A percentile compares a stretch with the other conserved stretches of the same genome.
Conservation (phyloP, 768 basidiomycete genomes). For the Amanita brunnescens region DNA sequence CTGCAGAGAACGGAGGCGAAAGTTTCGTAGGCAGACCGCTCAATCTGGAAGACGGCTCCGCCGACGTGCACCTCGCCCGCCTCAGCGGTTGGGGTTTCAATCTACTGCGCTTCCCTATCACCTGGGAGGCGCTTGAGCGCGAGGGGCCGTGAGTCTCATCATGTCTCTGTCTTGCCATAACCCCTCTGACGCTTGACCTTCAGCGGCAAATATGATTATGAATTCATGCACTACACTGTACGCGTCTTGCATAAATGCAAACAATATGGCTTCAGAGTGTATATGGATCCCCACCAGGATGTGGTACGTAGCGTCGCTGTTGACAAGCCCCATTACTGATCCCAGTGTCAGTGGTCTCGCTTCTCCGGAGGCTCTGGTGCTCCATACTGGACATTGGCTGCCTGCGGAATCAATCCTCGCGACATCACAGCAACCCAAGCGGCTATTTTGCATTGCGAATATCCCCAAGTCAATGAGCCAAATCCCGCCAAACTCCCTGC, state of each 20-base stretch:
- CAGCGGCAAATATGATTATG: conserved; percentile 84
- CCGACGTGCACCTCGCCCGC: conserved; percentile 80
- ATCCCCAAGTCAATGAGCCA: conserved; percentile 51
- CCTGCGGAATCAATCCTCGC: conserved; percentile 84
- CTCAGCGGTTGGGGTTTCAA: conserved; percentile 93
- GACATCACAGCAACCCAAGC: conserved; percentile 81
- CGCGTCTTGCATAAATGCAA: conserved; percentile 85
- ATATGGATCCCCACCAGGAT: conserved; percentile 96
- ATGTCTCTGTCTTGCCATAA: conserved; percentile 9
- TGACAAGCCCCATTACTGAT: conserved; percentile 4
- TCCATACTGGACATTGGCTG: conserved; percentile 86
- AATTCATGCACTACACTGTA: conserved; percentile 89
- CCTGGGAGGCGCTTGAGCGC: conserved; percentile 94
- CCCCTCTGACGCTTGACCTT: background rate
- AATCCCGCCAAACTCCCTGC: conserved; percentile 73
- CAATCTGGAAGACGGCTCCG: conserved; percentile 75
- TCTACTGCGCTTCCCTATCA: conserved; percentile 72
- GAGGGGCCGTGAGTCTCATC: conserved; percentile 80
- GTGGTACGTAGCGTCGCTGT: conserved; percentile 44
- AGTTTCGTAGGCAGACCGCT: conserved; percentile 75
- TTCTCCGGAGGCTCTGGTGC: conserved; percentile 94
- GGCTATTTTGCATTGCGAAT: conserved; percentile 86
- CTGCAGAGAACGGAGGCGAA: conserved; percentile 57
- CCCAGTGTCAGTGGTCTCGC: conserved; percentile 73
- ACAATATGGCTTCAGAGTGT: conserved; percentile 84